Evolutionary conservation across 768 basidiomycete species (phyloP), one percentile per base, ranked within the genome.

Genomic region (Gelatoporia subvermispora): DNA sequence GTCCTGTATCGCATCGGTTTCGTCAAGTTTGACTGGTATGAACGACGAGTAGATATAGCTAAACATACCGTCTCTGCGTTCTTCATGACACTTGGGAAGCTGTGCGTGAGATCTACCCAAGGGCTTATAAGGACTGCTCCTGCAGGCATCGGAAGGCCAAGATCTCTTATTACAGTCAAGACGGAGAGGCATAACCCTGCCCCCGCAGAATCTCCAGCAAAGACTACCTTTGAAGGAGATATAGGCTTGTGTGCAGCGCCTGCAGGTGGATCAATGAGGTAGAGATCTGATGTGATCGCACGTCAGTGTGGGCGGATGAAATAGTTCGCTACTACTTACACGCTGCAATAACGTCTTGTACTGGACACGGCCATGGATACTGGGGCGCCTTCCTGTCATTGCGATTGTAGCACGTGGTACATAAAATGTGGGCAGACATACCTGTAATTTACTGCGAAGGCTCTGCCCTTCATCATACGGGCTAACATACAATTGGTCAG

Each of bases 81-180:
- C 38, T 74, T 55, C 69, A 88, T 75, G 35, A 88, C 79, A 55
- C 81, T 84, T 0, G 86, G 85, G 60, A 93, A 89, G 44, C 80
- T 85, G 58, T 92, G 89, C 0, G 88, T 91, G n/a, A 93, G 68
- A 62, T 92, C 88, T 11, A 85, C 79, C 82, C 89, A 91, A 2
- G 89, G 89, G 48, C 82, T 85, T 54, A 91, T 86, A 20, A 91
- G 68, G 3, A 88, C 79, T 0, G 82, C 86, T 1, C 88, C 90
- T 1, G 86, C 82, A 3, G 89, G 88, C 58, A 79, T 67, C 1
- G 85, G 81, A 8, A 87, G 58, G 4, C 79, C 82, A 43, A 82
- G 67, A 58, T 93, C 90, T 20, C 89, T 75, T 9, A 92, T 68
- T 25, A 82, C 66, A 22, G 83, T 78, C 9, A 90, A 66, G 5